Percentiles rank a stretch among this genome's conserved stretches.
Evolutionary conservation across 2,329 filamentous ascomycete species (phyloP).

Genomic region (Pseudogymnoascus sp.): DNA sequence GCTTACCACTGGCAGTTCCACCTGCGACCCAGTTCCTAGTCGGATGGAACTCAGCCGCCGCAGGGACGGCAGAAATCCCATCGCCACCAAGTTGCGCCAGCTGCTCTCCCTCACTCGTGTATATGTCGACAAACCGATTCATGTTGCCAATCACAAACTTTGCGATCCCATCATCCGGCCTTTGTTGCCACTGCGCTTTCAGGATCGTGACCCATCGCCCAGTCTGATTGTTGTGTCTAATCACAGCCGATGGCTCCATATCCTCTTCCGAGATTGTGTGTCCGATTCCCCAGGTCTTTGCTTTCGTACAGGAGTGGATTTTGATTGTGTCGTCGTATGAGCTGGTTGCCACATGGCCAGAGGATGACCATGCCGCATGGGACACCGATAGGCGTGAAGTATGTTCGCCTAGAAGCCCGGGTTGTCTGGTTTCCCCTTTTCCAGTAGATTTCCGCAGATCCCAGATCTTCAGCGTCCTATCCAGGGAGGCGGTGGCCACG

Average conservation of each 20-base stretch:
- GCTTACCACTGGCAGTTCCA: slow-evolving; percentile 83
- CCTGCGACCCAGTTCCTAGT: slow-evolving; percentile 86
- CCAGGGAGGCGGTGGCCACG: slow-evolving; percentile 80
- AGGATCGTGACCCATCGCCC: slow-evolving; percentile 83
- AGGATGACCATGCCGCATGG: slow-evolving; percentile 82
- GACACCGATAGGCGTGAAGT: slow-evolving; percentile 78
- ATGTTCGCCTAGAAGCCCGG: slow-evolving; percentile 72
- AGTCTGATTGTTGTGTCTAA: slow-evolving; percentile 92
- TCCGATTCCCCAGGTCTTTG: slow-evolving; percentile 51
- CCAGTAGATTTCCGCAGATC: slow-evolving; percentile 74
- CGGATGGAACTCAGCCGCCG: slow-evolving; percentile 85
- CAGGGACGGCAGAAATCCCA: slow-evolving; percentile 88
- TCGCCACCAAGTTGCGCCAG: slow-evolving; percentile 82
- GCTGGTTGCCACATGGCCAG: slow-evolving; percentile 80
- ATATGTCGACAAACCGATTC: slow-evolving; percentile 95
- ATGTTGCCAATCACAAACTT: slow-evolving; percentile 94
- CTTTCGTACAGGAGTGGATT: slow-evolving; percentile 70
- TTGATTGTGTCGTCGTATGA: slow-evolving; percentile 95
- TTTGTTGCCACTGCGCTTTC: slow-evolving; percentile 81
- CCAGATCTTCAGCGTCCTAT: slow-evolving; percentile 87
- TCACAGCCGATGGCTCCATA: slow-evolving; percentile 61
- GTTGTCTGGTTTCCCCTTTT: slow-evolving; percentile 52
- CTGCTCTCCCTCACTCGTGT: slow-evolving; percentile 73
- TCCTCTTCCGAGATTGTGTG: slow-evolving; percentile 50
- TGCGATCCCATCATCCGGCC: slow-evolving; percentile 70